Percentiles rank a stretch among this genome's conserved stretches.
Evolutionary conservation across 495 filamentous ascomycete species (phyloP).

Genomic region (Cladorrhinum samala): DNA sequence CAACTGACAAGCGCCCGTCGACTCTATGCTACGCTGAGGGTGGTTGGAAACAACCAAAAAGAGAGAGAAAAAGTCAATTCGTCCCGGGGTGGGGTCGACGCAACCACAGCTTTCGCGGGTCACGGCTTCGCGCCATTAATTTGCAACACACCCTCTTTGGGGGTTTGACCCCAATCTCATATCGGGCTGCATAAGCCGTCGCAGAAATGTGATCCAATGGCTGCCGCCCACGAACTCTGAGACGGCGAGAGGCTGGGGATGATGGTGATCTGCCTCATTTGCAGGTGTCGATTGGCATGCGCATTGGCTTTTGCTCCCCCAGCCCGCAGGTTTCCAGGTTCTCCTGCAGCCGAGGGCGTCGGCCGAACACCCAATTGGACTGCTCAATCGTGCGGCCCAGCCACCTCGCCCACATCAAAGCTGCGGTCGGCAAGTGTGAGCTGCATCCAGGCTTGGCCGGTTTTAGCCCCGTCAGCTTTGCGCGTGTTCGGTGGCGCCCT

Average conservation of each 20-base stretch:
- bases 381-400: not conserved
- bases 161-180: not conserved
- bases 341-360: conserved; percentile 19
- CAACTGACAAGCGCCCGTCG: too few species aligned
- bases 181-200: conserved; percentile 11
- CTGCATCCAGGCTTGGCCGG: conserved; percentile 21
- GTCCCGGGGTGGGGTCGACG: too few species aligned
- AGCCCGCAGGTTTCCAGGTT: conserved; percentile 21
- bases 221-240: conserved; percentile 23
- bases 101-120: too few species aligned
- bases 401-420: conserved; percentile 13
- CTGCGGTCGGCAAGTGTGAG: conserved; percentile 7
- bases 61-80: too few species aligned
- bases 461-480: conserved; percentile 9
- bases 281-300: conserved; percentile 6
- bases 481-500: conserved; percentile 1
- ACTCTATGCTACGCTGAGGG: too few species aligned
- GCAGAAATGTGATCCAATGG: conserved; percentile 20
- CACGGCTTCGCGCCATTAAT: too few species aligned
- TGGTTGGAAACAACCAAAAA: too few species aligned
- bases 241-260: conserved; percentile 24
- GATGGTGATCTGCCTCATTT: conserved; percentile 18
- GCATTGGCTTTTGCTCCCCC: conserved; percentile 20
- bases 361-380: conserved; percentile 14
- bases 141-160: too few species aligned